Base-by-base conservation (phyloP, 495 filamentous ascomycete species). In the Bacidia gigantensis region DNA sequence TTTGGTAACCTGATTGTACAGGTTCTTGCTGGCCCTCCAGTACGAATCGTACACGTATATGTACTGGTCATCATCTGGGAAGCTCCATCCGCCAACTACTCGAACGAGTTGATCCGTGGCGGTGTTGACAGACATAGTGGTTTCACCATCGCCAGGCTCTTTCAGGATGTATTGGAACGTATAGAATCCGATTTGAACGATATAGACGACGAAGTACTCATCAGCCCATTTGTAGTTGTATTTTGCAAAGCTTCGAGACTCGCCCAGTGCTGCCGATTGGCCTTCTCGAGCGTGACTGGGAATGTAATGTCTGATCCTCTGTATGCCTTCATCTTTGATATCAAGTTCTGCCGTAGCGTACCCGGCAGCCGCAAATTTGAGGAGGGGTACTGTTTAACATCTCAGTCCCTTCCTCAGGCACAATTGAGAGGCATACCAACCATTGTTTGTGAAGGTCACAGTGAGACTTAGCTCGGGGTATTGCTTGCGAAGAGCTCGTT, bases 11-110 rank as follows among this genome's bases (percentile, higher is more conserved):
- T 69, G 52, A 20, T 67, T 42, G 24, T 56, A 59, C 50, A 59
- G 24, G 9, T 23, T 40, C 41, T 43, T 35, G 26, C 50, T 54
- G 44, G 20, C 21, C 3, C 18, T 3, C 57, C 57, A 59, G 44
- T 58, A 70, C 9, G 57, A 17, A 52, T 72, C 67, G 47, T 61
- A 70, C 5, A 73, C 68, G 49, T 66, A 71, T 46, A 73, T 65
- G 14, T 54, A 63, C 12, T 68, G 61, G 26, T 60, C 59, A 39
- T 63, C 60, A 5, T 40, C 39, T 38, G 59, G 54, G 20, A 54
- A 56, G 47, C 61, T 57, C 67, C 67, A 70, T 22, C 62, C 59
- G 0, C 69, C 70, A 50, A 67, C 56, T 0, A 65, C 58, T 12
- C 46, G 35, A 23, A 72, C 60, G 38, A 73, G 58, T 14, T 51